A percentile compares a stretch with the other conserved stretches of the same genome.
Evolutionary conservation across 768 basidiomycete species (phyloP).

Genomic region (Suillus lakei): DNA sequence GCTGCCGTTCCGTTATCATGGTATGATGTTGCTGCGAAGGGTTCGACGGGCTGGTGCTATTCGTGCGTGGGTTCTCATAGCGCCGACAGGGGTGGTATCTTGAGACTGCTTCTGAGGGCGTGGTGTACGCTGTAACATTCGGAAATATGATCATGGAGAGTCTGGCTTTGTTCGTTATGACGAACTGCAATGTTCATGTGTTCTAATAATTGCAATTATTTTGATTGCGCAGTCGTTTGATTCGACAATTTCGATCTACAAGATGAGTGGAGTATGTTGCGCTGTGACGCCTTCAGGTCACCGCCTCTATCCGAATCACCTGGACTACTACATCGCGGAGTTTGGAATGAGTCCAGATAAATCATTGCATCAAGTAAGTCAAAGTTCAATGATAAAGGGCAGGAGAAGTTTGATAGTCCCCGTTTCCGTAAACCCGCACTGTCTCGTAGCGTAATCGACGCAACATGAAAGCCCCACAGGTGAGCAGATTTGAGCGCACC

Average conservation of each 20-base stretch:
- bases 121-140: background rate
- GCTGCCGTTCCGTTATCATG: conserved; percentile 2
- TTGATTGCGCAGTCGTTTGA: background rate
- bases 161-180: background rate
- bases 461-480: background rate
- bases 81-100: conserved; percentile 3
- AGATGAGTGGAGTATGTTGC: background rate
- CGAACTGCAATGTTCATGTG: background rate
- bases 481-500: conserved; percentile 1
- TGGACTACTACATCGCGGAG: background rate
- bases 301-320: background rate
- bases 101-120: background rate
- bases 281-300: background rate
- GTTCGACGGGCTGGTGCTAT: background rate
- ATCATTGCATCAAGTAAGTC: background rate
- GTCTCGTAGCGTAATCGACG: conserved; percentile 2
- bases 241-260: background rate
- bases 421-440: background rate
- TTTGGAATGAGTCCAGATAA: background rate
- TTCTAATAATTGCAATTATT: background rate
- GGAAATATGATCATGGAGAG: background rate
- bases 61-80: conserved; percentile 1
- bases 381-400: conserved; percentile 5
- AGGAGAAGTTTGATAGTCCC: conserved; percentile 2
- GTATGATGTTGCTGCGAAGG: background rate